These are phyloP conservation scores for Lipomyces yarrowii DNA, from an alignment of 1,139 yeast genomes.

Conservation along the genomic window DNA sequence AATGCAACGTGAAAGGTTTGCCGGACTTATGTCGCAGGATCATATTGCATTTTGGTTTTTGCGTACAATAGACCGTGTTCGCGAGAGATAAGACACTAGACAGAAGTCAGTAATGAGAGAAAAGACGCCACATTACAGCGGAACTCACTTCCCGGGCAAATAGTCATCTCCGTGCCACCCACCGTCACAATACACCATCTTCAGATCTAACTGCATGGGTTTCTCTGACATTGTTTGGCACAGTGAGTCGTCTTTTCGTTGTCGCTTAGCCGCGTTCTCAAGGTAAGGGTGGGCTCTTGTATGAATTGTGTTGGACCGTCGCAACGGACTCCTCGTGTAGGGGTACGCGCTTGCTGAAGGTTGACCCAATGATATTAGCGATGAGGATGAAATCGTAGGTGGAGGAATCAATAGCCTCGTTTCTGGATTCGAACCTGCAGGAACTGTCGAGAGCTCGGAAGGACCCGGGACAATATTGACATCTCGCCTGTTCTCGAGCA, in stretches of 20 bases:
- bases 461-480: background rate
- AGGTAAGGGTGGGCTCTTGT: constrained; percentile 15
- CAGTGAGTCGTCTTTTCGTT: constrained; percentile 16
- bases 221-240: constrained; percentile 14
- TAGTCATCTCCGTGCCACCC: constrained; percentile 32
- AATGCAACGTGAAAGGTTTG: constrained; percentile 31
- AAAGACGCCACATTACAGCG: background rate
- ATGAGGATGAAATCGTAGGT: constrained; percentile 6
- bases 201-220: constrained; percentile 23
- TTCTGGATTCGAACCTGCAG: background rate
- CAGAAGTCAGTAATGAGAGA: background rate
- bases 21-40: constrained; percentile 23
- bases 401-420: constrained; percentile 7
- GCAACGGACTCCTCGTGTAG: constrained; percentile 7
- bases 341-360: background rate
- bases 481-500: background rate
- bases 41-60: constrained; percentile 27
- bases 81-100: constrained; percentile 11
- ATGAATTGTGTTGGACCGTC: constrained; percentile 14
- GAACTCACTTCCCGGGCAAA: constrained; percentile 25
- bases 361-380: background rate
- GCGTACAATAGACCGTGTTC: constrained; percentile 30
- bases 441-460: background rate
- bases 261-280: constrained; percentile 18
- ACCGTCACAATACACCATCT: constrained; percentile 29